Conservation (phyloP, 805 yeast species). For the Spathaspora gorwiae region DNA sequence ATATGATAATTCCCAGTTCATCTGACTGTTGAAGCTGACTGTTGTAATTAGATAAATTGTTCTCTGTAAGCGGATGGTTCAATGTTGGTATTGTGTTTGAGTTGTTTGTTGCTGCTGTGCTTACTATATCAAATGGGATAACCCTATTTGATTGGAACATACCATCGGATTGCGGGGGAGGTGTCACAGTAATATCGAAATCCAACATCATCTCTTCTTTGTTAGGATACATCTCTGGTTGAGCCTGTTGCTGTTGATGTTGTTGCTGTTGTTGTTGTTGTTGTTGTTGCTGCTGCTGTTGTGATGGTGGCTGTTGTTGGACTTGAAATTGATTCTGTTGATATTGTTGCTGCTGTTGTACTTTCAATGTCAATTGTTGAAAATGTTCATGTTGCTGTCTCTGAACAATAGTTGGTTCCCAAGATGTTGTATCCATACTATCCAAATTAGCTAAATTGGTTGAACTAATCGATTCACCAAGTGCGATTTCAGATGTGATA, state of each 20-base stretch:
- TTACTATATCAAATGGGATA: neutral
- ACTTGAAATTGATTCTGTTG: neutral
- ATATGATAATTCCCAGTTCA: conserved; percentile 13
- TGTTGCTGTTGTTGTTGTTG: conserved; percentile 1
- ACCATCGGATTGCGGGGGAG: conserved; percentile 4
- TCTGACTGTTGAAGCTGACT: conserved; percentile 8
- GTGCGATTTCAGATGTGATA: conserved; percentile 21
- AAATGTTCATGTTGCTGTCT: conserved; percentile 2
- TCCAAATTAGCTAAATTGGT: conserved; percentile 23
- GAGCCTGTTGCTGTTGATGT: neutral
- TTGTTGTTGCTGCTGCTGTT: conserved; percentile 2
- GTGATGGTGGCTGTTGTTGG: conserved; percentile 3
- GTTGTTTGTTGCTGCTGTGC: conserved; percentile 2
- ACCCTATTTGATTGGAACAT: neutral
- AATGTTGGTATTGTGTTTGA: conserved; percentile 1
- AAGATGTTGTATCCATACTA: neutral
- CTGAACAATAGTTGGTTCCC: conserved; percentile 2
- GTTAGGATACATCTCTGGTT: neutral
- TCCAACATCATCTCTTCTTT: neutral
- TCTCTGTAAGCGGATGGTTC: conserved; percentile 9
- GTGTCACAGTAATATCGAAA: conserved; percentile 7
- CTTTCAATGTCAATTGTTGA: conserved; percentile 2
- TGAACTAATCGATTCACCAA: conserved; percentile 36
- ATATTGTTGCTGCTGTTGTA: conserved; percentile 3
- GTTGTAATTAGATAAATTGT: conserved; percentile 15